Evolutionary conservation across 345 rosid genomes (phyloP).

Genomic region (Cochlearia excelsa): DNA sequence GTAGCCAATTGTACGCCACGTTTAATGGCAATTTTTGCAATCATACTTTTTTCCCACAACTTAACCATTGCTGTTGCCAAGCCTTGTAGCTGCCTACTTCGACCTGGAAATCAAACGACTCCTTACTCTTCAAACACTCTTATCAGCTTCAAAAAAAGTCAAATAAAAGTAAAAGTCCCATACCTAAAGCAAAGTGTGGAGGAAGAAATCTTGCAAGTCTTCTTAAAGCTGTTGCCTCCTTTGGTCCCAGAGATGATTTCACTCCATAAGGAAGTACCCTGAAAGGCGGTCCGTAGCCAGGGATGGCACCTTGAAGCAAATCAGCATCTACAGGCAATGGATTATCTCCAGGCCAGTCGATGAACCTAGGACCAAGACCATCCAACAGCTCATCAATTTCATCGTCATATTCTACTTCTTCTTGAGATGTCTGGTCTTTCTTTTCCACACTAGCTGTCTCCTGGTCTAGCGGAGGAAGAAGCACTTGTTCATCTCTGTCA

Average conservation of each 20-base stretch:
- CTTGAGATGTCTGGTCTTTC: conserved; percentile 32
- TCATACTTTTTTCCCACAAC: conserved; percentile 83
- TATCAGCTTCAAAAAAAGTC: background rate
- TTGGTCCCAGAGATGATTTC: conserved; percentile 55
- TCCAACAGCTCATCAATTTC: conserved; percentile 71
- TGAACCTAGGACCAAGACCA: conserved; percentile 74
- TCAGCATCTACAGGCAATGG: conserved; percentile 93
- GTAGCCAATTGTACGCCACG: conserved; percentile 85
- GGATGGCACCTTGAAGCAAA: conserved; percentile 70
- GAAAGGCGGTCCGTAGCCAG: conserved; percentile 78
- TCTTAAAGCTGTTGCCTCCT: conserved; percentile 71
- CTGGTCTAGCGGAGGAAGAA: conserved; percentile 31
- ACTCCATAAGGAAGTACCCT: conserved; percentile 92
- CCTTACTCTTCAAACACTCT: conserved; percentile 15
- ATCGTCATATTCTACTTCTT: conserved; percentile 58
- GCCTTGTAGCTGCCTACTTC: conserved; percentile 91
- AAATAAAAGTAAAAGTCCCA: conserved; percentile 9
- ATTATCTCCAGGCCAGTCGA: conserved; percentile 73
- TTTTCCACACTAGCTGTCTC: conserved; percentile 32
- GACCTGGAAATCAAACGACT: conserved; percentile 49
- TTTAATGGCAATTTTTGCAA: conserved; percentile 86
- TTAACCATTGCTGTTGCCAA: conserved; percentile 78
- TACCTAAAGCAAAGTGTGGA: conserved; percentile 93
- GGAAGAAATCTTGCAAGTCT: conserved; percentile 81
- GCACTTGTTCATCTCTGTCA: conserved; percentile 28